Evolutionary conservation across 2,329 filamentous ascomycete species (phyloP), one percentile per base, ranked within the genome.

Genomic region (Penicillium polonicum): DNA sequence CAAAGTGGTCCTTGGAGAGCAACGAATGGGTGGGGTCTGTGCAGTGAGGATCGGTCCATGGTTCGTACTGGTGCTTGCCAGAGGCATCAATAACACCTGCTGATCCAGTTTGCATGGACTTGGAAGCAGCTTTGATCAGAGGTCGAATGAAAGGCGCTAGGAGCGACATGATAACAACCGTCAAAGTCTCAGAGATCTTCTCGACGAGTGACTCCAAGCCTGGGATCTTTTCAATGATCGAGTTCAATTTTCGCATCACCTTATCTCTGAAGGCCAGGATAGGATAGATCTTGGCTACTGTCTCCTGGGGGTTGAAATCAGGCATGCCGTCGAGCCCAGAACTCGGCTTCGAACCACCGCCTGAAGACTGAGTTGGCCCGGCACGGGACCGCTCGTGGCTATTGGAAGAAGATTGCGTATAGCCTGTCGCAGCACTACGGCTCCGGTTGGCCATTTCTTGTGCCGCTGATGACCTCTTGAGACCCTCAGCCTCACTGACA

Each of bases 211-310:
- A 79, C 76, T 96, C 91, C 4, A 99, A 82, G 0, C 93, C 93
- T 0, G 94, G 94, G 39, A 99, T 89, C 79, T 95, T 97, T 67
- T 92, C 87, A 64, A 97, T 91, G 52, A 92, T 75, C 39, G 86
- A 84, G 69, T 87, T 91, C 74, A 99, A 92, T 41, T 88, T 85
- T 65, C 91, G 91, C 50, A 97, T 92, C 54, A 99, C 92, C 69
- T 89, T 94, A 79, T 99, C 94, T 59, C 93, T 85, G 80, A 97
- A 99, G 59, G 90, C 84, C 0, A 99, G 83, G 59, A 99, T 96
- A 0, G 94, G 94, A 69, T 97, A 97, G 64, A 99, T 97, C 76
- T 95, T 87, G 39, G 83, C 80, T 15, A 88, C 83, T 0, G 88
- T 88, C 74, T 91, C 87, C 65, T 90, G 84, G 0, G 90, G 88